Evolutionary conservation across 2,329 filamentous ascomycete species (phyloP).

Genomic region (Exophiala alcalophila): DNA sequence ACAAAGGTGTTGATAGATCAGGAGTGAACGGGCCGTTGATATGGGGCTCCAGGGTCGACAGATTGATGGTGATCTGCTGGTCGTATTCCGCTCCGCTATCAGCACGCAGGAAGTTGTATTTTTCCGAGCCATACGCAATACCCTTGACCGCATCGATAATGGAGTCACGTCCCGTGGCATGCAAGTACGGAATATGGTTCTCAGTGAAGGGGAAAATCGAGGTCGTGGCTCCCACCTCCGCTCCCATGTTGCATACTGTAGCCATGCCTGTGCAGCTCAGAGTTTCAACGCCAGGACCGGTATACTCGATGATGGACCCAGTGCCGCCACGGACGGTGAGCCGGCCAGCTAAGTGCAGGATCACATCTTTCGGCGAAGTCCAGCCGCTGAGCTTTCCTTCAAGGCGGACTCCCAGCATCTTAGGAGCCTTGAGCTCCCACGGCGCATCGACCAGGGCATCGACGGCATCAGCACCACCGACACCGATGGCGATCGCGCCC

Average conservation of each 20-base stretch:
- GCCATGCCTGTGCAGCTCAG: conserved; percentile 92
- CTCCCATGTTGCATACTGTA: conserved; percentile 82
- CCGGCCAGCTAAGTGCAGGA: conserved; percentile 81
- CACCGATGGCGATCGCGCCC: conserved; percentile 90
- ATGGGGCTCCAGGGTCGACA: conserved; percentile 86
- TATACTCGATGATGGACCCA: conserved; percentile 91
- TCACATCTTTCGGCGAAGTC: conserved; percentile 94
- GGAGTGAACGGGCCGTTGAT: conserved; percentile 98
- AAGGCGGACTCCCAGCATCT: conserved; percentile 79
- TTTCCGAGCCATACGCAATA: conserved; percentile 56
- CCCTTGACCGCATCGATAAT: conserved; percentile 66
- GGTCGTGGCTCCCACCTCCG: conserved; percentile 89
- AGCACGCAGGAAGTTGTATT: conserved; percentile 67
- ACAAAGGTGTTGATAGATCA: conserved; percentile 88
- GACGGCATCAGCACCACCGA: conserved; percentile 94
- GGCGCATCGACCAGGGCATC: conserved; percentile 94
- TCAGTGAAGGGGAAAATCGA: conserved; percentile 91
- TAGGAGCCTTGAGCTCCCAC: conserved; percentile 96
- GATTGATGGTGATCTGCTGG: conserved; percentile 82
- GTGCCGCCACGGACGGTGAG: conserved; percentile 93
- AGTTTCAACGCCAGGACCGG: conserved; percentile 82
- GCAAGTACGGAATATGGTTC: conserved; percentile 79
- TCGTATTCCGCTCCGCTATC: conserved; percentile 85
- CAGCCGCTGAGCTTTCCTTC: conserved; percentile 82
- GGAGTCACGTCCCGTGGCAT: conserved; percentile 72